Conservation (phyloP, 2,329 filamentous ascomycete genomes). For the Clonostachys chloroleuca region DNA sequence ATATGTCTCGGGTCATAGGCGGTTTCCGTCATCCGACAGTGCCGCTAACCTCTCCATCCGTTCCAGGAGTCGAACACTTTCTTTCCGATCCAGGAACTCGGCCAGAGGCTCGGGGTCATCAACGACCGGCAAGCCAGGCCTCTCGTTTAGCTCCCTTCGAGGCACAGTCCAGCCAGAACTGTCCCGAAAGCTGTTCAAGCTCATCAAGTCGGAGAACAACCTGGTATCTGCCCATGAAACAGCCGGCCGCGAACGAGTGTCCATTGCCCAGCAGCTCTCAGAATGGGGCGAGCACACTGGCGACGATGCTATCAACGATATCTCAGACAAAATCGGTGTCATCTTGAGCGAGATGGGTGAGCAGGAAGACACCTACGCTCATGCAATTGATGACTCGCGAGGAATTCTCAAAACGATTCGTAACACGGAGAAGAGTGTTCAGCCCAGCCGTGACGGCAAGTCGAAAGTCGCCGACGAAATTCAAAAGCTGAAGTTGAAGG, state of each 20-base stretch:
- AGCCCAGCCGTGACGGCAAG: slow-evolving; percentile 85
- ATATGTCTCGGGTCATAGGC: slow-evolving; percentile 9
- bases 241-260: slow-evolving; percentile 77
- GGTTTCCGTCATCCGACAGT: slow-evolving; percentile 9
- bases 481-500: slow-evolving; percentile 84
- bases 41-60: slow-evolving; percentile 16
- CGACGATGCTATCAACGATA: slow-evolving; percentile 82
- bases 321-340: slow-evolving; percentile 94
- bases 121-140: slow-evolving; percentile 56
- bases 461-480: slow-evolving; percentile 90
- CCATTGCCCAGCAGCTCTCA: slow-evolving; percentile 84
- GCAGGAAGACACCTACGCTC: slow-evolving; percentile 85
- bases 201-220: slow-evolving; percentile 94
- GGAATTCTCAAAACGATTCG: slow-evolving; percentile 83
- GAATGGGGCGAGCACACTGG: slow-evolving; percentile 94
- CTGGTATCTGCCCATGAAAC: slow-evolving; percentile 80
- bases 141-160: slow-evolving; percentile 82
- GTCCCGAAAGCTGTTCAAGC: slow-evolving; percentile 79
- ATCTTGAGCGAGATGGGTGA: slow-evolving; percentile 89
- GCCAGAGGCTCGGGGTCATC: slow-evolving; percentile 24
- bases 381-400: slow-evolving; percentile 82
- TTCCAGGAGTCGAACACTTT: slow-evolving; percentile 67
- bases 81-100: slow-evolving; percentile 60
- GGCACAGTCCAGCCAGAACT: slow-evolving; percentile 83
- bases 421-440: slow-evolving; percentile 92